Base-by-base conservation (phyloP, 1,284 basidiomycete species). In the Tilletia horrida region DNA sequence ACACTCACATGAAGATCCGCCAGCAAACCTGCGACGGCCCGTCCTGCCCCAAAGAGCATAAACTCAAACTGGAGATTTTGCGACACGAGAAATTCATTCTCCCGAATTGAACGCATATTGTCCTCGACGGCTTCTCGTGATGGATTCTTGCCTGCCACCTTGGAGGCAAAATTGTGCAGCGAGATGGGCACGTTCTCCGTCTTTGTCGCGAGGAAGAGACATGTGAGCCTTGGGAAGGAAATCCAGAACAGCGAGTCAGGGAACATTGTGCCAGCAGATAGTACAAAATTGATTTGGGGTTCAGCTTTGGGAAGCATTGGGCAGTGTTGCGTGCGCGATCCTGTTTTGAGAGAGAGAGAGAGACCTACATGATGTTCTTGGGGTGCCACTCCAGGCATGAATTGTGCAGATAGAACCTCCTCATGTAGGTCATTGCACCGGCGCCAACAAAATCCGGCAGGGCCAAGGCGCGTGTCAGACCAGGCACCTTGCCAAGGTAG, bases 301-400 rank as follows among this genome's bases (percentile, higher is more conserved):
- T 59, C 55, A 59, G 35, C 55, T 21, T n/a, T 9, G 2, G n/a
- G n/a, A n/a, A 45, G n/a, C n/a, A n/a, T n/a, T n/a, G n/a, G n/a
- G n/a, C n/a, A n/a, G n/a, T n/a, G n/a, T n/a, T n/a, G n/a, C n/a
- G n/a, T n/a, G n/a, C n/a, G n/a, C n/a, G n/a, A n/a, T n/a, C n/a
- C n/a, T n/a, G n/a, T n/a, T n/a, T n/a, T n/a, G n/a, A 48, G 18
- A 48, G 11, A n/a, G 8, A 18, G 47, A 48, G 23, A 2, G 43
- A 18, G 29, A 7, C 90, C 64, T 80, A 96, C 95, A 98, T 97
- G 78, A 98, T 92, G 76, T 91, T 91, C 83, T 96, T 96, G 0
- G 95, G 96, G 83, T 98, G 96, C 88, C 92, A 97, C 81, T 98
- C 94, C 93, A 98, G 97, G 65, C 93, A 92, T 1, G 93, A 97